Evolutionary conservation across 495 filamentous ascomycete genomes (phyloP).

Genomic region (Tuber calosporum): DNA sequence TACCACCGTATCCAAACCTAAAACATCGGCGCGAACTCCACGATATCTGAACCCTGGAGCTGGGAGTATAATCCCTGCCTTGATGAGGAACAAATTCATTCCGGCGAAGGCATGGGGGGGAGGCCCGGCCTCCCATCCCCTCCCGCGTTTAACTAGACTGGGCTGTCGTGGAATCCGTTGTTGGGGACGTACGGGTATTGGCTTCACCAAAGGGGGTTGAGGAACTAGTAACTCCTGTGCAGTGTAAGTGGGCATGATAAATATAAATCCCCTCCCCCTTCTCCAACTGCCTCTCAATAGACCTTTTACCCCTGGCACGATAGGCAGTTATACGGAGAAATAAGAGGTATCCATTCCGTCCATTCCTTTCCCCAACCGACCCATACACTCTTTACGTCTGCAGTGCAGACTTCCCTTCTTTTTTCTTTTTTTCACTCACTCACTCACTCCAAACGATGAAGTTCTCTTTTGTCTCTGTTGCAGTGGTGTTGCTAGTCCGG

Average conservation of each 20-base stretch:
- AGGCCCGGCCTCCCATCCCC: background rate
- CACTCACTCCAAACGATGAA: background rate
- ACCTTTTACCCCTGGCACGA: background rate
- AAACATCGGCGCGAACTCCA: background rate
- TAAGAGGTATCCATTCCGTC: background rate
- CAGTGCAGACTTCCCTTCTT: background rate
- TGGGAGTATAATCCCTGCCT: background rate
- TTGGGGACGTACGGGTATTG: background rate
- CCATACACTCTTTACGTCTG: background rate
- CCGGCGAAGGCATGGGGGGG: background rate
- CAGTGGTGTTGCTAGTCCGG: background rate
- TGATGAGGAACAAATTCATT: background rate
- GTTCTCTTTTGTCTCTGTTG: constrained; percentile 3
- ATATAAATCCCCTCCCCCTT: background rate
- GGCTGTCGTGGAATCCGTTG: background rate
- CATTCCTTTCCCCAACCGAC: background rate
- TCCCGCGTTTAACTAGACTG: background rate
- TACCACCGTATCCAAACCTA: background rate
- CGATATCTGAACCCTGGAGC: background rate
- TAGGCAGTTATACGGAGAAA: background rate
- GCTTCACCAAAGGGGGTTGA: background rate
- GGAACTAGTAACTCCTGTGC: background rate
- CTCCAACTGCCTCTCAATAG: background rate
- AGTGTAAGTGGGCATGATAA: background rate
- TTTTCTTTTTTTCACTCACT: constrained; percentile 1